Conservation (phyloP, 129 eudicot species). For the Artemisia tridentata region DNA sequence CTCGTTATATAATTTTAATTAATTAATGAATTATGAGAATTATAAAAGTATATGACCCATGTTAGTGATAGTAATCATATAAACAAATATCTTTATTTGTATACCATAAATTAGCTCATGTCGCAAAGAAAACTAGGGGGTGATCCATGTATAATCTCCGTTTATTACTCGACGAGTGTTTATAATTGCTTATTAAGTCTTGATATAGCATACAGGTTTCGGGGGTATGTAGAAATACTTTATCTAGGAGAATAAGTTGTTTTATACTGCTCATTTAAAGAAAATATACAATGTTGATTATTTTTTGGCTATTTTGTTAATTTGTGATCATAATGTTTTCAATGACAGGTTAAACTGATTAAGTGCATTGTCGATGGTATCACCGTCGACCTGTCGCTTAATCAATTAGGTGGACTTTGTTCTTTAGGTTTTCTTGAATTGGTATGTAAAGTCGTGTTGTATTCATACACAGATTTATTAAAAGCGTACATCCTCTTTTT, state of each 20-base stretch:
- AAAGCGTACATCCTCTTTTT: neutral
- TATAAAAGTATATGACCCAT: constrained; percentile 8
- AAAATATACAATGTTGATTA: too few relatives aligned
- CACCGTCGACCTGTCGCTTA: constrained; percentile 73
- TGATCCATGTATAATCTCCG: neutral
- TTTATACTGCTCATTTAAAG: too few relatives aligned
- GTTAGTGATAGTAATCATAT: constrained; percentile 9
- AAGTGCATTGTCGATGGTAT: constrained; percentile 65
- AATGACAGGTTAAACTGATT: constrained; percentile 84
- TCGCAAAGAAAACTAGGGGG: neutral
- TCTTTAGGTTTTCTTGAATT: constrained; percentile 88
- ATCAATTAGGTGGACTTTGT: constrained; percentile 84
- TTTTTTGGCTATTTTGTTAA: constrained; percentile 3
- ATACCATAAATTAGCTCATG: neutral
- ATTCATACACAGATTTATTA: constrained; percentile 7
- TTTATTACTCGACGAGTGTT: neutral
- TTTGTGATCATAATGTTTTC: constrained; percentile 17
- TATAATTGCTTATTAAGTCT: too few relatives aligned
- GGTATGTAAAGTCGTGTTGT: constrained; percentile 34
- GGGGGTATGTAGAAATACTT: too few relatives aligned
- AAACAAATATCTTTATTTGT: neutral
- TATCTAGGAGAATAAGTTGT: too few relatives aligned
- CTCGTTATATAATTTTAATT: neutral
- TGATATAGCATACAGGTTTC: too few relatives aligned
- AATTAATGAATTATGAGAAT: constrained; percentile 1